These are phyloP conservation scores for Beauveria bassiana DNA, from an alignment of 2,329 filamentous ascomycete species.

Conservation along the genomic window DNA sequence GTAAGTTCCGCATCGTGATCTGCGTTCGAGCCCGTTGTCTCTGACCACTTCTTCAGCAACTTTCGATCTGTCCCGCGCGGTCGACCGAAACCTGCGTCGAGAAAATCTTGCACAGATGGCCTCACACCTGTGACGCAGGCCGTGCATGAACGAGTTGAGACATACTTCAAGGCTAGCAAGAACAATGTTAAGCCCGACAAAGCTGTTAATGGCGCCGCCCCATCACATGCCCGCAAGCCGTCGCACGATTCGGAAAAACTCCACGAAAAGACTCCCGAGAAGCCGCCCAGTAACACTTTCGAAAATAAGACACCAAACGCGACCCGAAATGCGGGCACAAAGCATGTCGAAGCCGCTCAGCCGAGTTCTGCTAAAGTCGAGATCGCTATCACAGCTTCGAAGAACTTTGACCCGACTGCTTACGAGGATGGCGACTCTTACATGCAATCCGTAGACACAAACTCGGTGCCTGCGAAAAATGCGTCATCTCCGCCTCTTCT, in stretches of 20 bases:
- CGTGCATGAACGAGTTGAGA: slow-evolving; percentile 33
- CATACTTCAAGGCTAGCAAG: slow-evolving; percentile 32
- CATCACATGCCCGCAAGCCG: slow-evolving; percentile 12
- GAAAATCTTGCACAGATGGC: slow-evolving; percentile 28
- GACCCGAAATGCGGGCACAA: neutral
- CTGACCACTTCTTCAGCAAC: slow-evolving; percentile 37
- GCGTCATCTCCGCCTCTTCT: neutral
- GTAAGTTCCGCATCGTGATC: slow-evolving; percentile 33
- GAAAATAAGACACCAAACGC: neutral
- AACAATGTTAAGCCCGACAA: slow-evolving; percentile 15
- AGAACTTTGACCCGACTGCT: slow-evolving; percentile 27
- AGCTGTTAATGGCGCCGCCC: slow-evolving; percentile 5
- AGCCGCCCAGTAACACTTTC: neutral
- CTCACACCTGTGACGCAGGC: slow-evolving; percentile 41
- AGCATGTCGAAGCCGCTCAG: slow-evolving; percentile 23
- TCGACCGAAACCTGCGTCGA: slow-evolving; percentile 16
- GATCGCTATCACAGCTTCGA: slow-evolving; percentile 39
- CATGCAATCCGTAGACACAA: slow-evolving; percentile 9
- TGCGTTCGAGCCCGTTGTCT: neutral
- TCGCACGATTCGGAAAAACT: neutral
- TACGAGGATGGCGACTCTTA: slow-evolving; percentile 26
- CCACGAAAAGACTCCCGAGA: neutral
- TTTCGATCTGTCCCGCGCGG: slow-evolving; percentile 32
- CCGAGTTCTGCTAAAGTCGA: slow-evolving; percentile 36
- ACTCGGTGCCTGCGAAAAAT: neutral